phyloP scores from a whole-genome alignment of 2,329 filamentous ascomycete genomes.

The Colletotrichum plurivorum region DNA sequence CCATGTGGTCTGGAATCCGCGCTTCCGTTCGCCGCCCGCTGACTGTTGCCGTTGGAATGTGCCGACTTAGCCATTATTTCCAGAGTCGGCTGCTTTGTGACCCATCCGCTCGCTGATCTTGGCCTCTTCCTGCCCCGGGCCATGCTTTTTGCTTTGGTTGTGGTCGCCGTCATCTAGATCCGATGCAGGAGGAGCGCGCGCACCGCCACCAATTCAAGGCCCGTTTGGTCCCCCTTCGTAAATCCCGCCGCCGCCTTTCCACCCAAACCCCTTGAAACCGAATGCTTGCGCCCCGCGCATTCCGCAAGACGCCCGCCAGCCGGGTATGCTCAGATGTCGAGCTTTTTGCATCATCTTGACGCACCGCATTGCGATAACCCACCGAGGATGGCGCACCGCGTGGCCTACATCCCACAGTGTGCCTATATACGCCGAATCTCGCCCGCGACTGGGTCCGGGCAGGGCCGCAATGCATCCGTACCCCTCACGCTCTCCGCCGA shows the following conservation, averaged over 20 bases:
- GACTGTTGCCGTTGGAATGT: conserved; percentile 1
- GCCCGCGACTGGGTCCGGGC: conserved; percentile 14
- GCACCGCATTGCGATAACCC: conserved; percentile 12
- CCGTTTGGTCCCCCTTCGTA: conserved; percentile 15
- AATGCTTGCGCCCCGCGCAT: conserved; percentile 12
- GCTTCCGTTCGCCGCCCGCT: conserved; percentile 8
- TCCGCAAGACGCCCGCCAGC: conserved; percentile 11
- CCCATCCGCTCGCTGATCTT: conserved; percentile 27
- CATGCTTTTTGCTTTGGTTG: conserved; percentile 11
- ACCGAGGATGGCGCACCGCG: conserved; percentile 14
- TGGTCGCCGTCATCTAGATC: conserved; percentile 14
- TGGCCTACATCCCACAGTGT: not conserved
- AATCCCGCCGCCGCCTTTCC: conserved; percentile 8
- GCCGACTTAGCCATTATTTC: conserved; percentile 29
- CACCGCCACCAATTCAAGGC: not conserved
- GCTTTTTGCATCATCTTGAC: conserved; percentile 17
- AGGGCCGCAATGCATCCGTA: conserved; percentile 9
- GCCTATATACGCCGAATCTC: not conserved
- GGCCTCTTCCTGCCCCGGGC: conserved; percentile 16
- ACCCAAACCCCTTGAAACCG: conserved; percentile 29
- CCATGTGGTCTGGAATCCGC: conserved; percentile 4
- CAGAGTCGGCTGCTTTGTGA: conserved; percentile 29
- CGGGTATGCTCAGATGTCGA: conserved; percentile 12
- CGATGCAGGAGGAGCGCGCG: conserved; percentile 9
- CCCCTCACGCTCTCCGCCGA: conserved; percentile 5